These are phyloP conservation scores for Solanum ossicruentum DNA, from an alignment of 257 asterid genomes.

Conservation along the genomic window DNA sequence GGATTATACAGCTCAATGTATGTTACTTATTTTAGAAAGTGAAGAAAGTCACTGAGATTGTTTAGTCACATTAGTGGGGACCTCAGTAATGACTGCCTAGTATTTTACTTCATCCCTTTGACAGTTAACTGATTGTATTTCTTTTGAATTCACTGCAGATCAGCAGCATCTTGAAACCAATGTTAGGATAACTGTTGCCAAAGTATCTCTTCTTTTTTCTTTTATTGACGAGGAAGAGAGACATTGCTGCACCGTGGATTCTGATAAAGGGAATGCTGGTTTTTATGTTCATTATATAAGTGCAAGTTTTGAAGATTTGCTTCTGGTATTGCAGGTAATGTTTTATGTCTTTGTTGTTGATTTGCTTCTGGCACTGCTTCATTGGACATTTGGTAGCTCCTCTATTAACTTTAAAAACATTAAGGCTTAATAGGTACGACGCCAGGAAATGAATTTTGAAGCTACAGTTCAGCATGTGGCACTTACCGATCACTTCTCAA, in stretches of 20 bases:
- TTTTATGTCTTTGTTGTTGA: neutral
- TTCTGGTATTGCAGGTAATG: conserved; percentile 51
- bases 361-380: neutral
- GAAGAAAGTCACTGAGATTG: neutral
- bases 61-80: neutral
- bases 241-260: conserved; percentile 19
- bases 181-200: conserved; percentile 47
- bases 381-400: neutral
- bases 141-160: conserved; percentile 29
- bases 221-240: conserved; percentile 60
- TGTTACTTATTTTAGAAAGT: neutral
- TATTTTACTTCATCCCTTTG: neutral
- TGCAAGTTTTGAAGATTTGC: conserved; percentile 39
- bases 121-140: neutral
- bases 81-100: neutral
- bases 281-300: conserved; percentile 33
- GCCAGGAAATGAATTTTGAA: conserved; percentile 55
- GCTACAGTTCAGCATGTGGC: conserved; percentile 54
- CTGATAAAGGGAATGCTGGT: conserved; percentile 22
- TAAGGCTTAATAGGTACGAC: conserved; percentile 54
- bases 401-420: conserved; percentile 19
- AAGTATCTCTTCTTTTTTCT: conserved; percentile 53
- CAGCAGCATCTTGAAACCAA: conserved; percentile 87
- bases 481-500: conserved; percentile 52
- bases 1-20: neutral